A percentile compares a stretch with the other conserved stretches of the same genome.
phyloP scores from a whole-genome alignment of 148 eudicot genomes.

The Rhododendron mucronatum region DNA sequence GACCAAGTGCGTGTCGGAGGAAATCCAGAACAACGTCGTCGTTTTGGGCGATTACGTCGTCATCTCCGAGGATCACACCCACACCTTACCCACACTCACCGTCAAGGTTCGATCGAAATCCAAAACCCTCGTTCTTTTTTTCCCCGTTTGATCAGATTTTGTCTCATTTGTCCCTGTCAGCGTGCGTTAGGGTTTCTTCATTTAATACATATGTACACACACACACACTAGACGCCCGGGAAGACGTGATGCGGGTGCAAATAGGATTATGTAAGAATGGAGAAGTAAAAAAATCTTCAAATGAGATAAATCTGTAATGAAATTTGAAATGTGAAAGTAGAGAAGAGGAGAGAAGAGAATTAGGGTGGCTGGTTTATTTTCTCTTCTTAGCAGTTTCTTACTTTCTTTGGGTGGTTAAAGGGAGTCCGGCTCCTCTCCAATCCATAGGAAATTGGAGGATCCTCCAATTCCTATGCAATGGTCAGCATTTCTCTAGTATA shows the following conservation, averaged over 20 bases:
- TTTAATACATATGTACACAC: too few relatives aligned
- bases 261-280: not conserved
- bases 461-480: too few relatives aligned
- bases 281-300: not conserved
- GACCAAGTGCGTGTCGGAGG: slow-evolving; percentile 67
- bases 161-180: not conserved
- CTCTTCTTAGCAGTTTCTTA: not conserved
- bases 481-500: too few relatives aligned
- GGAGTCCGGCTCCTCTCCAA: too few relatives aligned
- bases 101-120: slow-evolving; percentile 29
- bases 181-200: not conserved
- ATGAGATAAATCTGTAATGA: too few relatives aligned
- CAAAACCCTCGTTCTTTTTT: too few relatives aligned
- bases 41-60: slow-evolving; percentile 57
- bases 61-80: slow-evolving; percentile 32
- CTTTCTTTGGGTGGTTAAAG: not conserved
- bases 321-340: too few relatives aligned
- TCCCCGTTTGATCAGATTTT: not conserved
- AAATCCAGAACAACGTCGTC: slow-evolving; percentile 63
- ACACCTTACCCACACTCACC: slow-evolving; percentile 35
- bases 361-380: too few relatives aligned
- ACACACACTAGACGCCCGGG: not conserved
- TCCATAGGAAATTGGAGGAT: too few relatives aligned
- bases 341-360: too few relatives aligned
- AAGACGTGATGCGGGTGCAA: not conserved